Conservation (phyloP, 805 yeast genomes). For the Yamadazyma philogaea region DNA sequence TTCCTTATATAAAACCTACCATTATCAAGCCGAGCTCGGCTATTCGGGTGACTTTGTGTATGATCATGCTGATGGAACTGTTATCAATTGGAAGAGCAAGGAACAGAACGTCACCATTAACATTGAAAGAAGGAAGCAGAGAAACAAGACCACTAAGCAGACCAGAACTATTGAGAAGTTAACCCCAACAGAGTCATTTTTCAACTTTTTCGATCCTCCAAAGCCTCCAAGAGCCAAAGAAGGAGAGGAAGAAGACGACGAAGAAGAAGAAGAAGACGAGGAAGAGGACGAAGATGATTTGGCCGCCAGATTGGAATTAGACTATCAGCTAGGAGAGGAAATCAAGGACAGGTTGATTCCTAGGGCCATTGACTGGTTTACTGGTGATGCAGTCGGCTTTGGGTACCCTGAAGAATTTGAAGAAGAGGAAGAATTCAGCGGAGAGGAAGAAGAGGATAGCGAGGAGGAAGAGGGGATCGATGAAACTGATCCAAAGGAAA, state of each 20-base stretch:
- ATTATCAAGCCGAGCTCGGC: constrained; percentile 90
- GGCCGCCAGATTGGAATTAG: constrained; percentile 82
- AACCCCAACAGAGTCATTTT: constrained; percentile 92
- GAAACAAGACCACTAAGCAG: constrained; percentile 94
- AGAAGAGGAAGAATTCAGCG: constrained; percentile 60
- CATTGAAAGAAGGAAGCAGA: constrained; percentile 93
- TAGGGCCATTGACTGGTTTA: constrained; percentile 97
- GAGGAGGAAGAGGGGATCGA: constrained; percentile 54
- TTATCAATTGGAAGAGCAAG: constrained; percentile 77
- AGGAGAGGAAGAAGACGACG: constrained; percentile 51
- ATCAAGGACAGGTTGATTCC: constrained; percentile 94
- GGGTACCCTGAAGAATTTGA: constrained; percentile 54
- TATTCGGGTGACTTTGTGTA: constrained; percentile 95
- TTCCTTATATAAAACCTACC: constrained; percentile 78
- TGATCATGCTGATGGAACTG: constrained; percentile 92
- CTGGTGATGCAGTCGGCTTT: constrained; percentile 91
- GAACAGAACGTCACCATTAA: constrained; percentile 80
- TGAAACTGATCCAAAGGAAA: constrained; percentile 52
- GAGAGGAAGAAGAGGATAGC: constrained; percentile 57
- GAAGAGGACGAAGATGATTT: constrained; percentile 66
- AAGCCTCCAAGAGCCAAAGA: constrained; percentile 50
- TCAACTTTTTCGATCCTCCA: constrained; percentile 95
- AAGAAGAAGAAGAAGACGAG: constrained; percentile 50
- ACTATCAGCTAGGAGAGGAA: constrained; percentile 94
- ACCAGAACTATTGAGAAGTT: constrained; percentile 93